Percentiles rank a stretch among this genome's conserved stretches.
Evolutionary conservation across 306 rosid species (phyloP).

Genomic region (Fagus crenata): DNA sequence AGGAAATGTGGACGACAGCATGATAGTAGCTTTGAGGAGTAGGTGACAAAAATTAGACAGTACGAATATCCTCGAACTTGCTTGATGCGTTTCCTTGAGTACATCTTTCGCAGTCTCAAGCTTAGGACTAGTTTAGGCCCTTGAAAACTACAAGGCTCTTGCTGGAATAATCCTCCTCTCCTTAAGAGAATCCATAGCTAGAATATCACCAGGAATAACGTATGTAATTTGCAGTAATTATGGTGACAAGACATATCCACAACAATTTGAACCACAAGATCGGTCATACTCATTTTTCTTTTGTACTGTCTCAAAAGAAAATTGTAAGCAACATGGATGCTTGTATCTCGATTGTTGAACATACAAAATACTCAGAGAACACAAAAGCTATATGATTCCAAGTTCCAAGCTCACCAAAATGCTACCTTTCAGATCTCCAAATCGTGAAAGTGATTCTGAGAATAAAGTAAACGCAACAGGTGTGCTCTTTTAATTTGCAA

Average conservation of each 20-base stretch:
- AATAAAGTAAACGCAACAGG: background rate
- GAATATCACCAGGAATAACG: too few relatives aligned
- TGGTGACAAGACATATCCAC: background rate
- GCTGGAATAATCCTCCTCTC: too few relatives aligned
- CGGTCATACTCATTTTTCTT: background rate
- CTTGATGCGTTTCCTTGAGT: too few relatives aligned
- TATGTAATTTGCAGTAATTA: too few relatives aligned
- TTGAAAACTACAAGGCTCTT: too few relatives aligned
- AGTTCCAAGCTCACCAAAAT: constrained; percentile 1
- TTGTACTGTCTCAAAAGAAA: background rate
- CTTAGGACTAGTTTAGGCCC: too few relatives aligned
- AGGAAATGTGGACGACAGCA: background rate
- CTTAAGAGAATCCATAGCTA: too few relatives aligned
- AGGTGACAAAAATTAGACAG: background rate
- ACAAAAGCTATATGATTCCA: background rate
- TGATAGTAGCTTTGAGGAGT: background rate
- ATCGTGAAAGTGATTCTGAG: background rate
- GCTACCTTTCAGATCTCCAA: background rate
- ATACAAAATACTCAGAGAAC: background rate
- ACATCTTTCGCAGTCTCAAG: too few relatives aligned
- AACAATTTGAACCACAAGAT: background rate
- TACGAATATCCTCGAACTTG: too few relatives aligned
- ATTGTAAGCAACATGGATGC: background rate
- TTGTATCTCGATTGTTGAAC: background rate
- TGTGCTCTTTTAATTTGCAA: too few relatives aligned